Base-by-base conservation (phyloP, 441 rosid genomes). In the Raphanus hybrid region DNA sequence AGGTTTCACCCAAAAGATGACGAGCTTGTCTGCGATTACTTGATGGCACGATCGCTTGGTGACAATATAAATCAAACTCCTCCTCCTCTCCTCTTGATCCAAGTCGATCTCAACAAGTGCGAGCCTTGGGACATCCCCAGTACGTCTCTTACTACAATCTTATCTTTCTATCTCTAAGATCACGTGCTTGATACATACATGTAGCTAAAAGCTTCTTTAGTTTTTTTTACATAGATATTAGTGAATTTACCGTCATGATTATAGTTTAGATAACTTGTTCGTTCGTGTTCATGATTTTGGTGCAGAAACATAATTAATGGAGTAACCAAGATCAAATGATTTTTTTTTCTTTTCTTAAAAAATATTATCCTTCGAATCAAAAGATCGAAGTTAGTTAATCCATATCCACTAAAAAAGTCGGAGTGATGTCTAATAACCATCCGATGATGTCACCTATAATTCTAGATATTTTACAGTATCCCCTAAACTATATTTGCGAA, bases 1-100 rank as follows among this genome's bases (percentile, higher is more conserved):
- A 78, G 97, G 16, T 93, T 93, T 63, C 97, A 93, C 85, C 98
- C 98, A 0, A 93, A 92, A 3, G 98, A 93, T 68, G 98, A 94
- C 72, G 98, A 94, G 84, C 96, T 94, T 67, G 91, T 94, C 48
- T 92, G 93, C 12, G 92, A 77, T 78, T 94, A 94, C 81, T 86
- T 94, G 12, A 88, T 90, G 37, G 87, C 69, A 83, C 87, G 41
- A 90, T 89, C 76, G 29, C 88, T 29, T 61, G 5, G 16, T 29
- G 39, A 61, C 15, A 12, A 61, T 0, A 29, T 41, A 41, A 41
- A 41, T 29, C 48, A 41, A 2, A 18, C 20, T 18, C 87, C 82
- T 60, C 89, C 26, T 71, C 91, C 60, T 35, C 29, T 79, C 37
- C 5, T 93, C 71, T 87, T 94, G 54, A 91, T 97, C 57, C 95